Conservation (phyloP, 805 yeast species). For the Nakazawaea siamensis region DNA sequence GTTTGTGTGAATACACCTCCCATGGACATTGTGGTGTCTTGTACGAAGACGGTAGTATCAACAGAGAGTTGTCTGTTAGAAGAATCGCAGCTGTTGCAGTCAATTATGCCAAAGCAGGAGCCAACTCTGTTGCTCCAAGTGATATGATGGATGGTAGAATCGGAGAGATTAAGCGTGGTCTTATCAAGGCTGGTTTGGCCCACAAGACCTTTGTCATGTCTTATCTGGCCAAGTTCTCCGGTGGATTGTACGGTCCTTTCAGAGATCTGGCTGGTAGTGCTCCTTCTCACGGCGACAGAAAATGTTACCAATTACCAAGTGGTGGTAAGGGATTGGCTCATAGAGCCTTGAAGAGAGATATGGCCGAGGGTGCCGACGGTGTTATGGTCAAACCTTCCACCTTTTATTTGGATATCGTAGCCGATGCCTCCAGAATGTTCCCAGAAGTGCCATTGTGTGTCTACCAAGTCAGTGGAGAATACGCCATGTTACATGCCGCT, state of each 20-base stretch:
- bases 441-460: slow-evolving; percentile 84
- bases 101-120: slow-evolving; percentile 93
- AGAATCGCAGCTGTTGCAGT: slow-evolving; percentile 93
- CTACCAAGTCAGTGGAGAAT: slow-evolving; percentile 96
- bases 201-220: slow-evolving; percentile 87
- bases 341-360: slow-evolving; percentile 79
- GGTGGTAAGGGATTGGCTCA: slow-evolving; percentile 92
- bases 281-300: slow-evolving; percentile 88
- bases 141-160: slow-evolving; percentile 98
- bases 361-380: slow-evolving; percentile 92
- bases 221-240: slow-evolving; percentile 90
- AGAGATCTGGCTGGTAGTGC: slow-evolving; percentile 94
- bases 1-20: slow-evolving; percentile 91
- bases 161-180: slow-evolving; percentile 76
- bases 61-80: slow-evolving; percentile 64
- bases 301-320: slow-evolving; percentile 86
- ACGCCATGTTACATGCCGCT: slow-evolving; percentile 96
- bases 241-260: slow-evolving; percentile 91
- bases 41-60: slow-evolving; percentile 78
- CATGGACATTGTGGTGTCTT: slow-evolving; percentile 98
- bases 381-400: slow-evolving; percentile 94
- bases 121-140: slow-evolving; percentile 91
- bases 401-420: slow-evolving; percentile 84
- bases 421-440: slow-evolving; percentile 80
- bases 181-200: slow-evolving; percentile 74